These are phyloP conservation scores for Straminergon stramineum DNA, from an alignment of 225 moss, liverwort and hornwort genomes.

Conservation along the genomic window DNA sequence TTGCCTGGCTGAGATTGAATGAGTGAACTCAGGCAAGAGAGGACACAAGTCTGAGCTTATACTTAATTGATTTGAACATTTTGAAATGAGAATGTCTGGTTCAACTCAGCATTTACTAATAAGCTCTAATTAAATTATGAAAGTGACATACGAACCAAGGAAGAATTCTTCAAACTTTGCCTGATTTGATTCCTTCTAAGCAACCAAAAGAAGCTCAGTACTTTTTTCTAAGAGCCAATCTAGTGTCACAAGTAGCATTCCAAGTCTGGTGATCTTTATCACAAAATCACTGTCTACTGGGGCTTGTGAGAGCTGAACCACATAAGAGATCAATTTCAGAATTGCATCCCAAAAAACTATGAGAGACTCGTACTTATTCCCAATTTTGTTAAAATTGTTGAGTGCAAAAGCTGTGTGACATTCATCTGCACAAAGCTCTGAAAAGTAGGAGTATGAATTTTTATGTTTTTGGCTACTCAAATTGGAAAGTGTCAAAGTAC, in stretches of 20 bases:
- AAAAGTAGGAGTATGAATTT: not conserved
- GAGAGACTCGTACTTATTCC: too few species aligned
- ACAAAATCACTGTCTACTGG: not conserved
- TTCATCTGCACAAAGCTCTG: too few species aligned
- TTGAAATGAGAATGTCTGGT: not conserved
- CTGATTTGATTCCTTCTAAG: not conserved
- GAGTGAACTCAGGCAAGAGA: not conserved
- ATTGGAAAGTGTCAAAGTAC: not conserved
- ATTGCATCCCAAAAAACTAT: not conserved
- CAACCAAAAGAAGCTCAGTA: not conserved
- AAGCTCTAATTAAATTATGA: not conserved
- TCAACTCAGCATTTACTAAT: not conserved
- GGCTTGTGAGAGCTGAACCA: not conserved
- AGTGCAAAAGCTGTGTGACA: too few species aligned
- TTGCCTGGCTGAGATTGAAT: not conserved
- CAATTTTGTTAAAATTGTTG: too few species aligned
- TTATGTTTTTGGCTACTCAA: rapidly evolving
- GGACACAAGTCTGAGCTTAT: not conserved
- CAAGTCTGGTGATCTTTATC: not conserved
- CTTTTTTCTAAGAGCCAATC: not conserved
- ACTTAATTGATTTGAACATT: not conserved
- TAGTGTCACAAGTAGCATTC: not conserved
- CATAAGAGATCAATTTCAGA: rapidly evolving
- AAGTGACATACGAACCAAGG: not conserved
- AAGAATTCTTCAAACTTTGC: not conserved